These are phyloP conservation scores for Cryptococcus sp. DNA, from an alignment of 1,284 basidiomycete genomes.

Conservation along the genomic window DNA sequence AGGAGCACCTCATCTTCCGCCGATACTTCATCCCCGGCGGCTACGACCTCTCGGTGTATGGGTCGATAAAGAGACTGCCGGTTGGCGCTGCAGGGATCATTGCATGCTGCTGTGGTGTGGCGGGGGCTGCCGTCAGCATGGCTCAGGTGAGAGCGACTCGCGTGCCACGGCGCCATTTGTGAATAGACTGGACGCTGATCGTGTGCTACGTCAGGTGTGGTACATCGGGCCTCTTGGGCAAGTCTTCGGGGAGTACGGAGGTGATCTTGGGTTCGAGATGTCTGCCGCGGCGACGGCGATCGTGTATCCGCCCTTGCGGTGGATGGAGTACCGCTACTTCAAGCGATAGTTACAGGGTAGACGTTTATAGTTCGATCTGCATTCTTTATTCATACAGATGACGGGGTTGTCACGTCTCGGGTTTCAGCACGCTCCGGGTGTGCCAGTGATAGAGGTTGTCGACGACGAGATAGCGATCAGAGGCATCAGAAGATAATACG, in stretches of 20 bases:
- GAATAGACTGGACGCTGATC: background rate
- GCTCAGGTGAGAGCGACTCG: slow-evolving; percentile 15
- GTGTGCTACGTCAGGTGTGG: slow-evolving; percentile 38
- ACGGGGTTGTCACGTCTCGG: too few species aligned
- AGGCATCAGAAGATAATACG: too few species aligned
- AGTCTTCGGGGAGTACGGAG: slow-evolving; percentile 53
- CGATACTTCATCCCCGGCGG: slow-evolving; percentile 46
- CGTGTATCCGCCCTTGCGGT: slow-evolving; percentile 34
- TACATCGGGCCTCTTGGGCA: slow-evolving; percentile 57
- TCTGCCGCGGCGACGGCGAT: slow-evolving; percentile 26
- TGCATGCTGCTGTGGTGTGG: slow-evolving; percentile 55
- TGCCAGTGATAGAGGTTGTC: too few species aligned
- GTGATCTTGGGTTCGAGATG: slow-evolving; percentile 62
- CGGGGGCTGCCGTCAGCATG: slow-evolving; percentile 49
- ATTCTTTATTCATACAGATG: too few species aligned
- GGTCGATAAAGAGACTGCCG: slow-evolving; percentile 56
- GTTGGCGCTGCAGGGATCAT: slow-evolving; percentile 58
- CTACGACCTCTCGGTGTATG: slow-evolving; percentile 61
- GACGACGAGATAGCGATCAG: too few species aligned
- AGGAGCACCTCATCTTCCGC: slow-evolving; percentile 62
- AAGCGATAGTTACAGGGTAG: slow-evolving; percentile 15
- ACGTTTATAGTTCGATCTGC: too few species aligned
- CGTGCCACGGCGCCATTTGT: too few species aligned
- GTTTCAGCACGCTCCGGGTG: too few species aligned
- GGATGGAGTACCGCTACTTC: slow-evolving; percentile 31